Conservation (phyloP, 78 protist species). For the Emiliania huxleyi region DNA sequence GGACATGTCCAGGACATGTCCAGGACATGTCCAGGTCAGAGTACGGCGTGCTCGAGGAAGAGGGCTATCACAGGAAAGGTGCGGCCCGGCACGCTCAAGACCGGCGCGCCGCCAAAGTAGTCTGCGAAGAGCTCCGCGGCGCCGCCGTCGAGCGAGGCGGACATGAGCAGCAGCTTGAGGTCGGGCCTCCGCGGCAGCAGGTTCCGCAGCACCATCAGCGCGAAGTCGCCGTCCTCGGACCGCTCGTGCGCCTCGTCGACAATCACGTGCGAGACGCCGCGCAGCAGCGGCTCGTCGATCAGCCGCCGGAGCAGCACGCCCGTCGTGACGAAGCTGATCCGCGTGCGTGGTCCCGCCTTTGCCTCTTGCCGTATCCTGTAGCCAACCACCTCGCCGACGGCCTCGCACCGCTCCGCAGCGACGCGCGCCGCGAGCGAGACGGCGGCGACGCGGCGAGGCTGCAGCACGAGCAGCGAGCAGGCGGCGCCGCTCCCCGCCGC, state of each 20-base stretch:
- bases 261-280: slow-evolving; percentile 16
- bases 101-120: slow-evolving; percentile 67
- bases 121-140: slow-evolving; percentile 63
- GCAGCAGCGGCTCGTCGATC: background rate
- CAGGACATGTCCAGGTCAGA: too few relatives aligned
- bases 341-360: background rate
- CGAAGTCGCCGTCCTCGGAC: slow-evolving; percentile 69
- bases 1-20: too few relatives aligned
- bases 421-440: slow-evolving; percentile 84
- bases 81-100: slow-evolving; percentile 72
- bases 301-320: slow-evolving; percentile 48
- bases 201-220: slow-evolving; percentile 55
- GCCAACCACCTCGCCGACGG: slow-evolving; percentile 62
- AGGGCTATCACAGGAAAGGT: slow-evolving; percentile 63
- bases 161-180: slow-evolving; percentile 66
- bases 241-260: slow-evolving; percentile 82
- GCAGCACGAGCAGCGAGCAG: slow-evolving; percentile 76
- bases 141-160: slow-evolving; percentile 73
- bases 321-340: background rate
- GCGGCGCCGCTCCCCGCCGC: background rate
- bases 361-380: slow-evolving; percentile 65
- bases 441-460: slow-evolving; percentile 92
- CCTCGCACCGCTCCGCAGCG: slow-evolving; percentile 72
- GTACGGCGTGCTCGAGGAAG: slow-evolving; percentile 51
- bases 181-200: slow-evolving; percentile 26